Conservation (phyloP, 1,139 yeast species). For the Saccharomyces hybrid region DNA sequence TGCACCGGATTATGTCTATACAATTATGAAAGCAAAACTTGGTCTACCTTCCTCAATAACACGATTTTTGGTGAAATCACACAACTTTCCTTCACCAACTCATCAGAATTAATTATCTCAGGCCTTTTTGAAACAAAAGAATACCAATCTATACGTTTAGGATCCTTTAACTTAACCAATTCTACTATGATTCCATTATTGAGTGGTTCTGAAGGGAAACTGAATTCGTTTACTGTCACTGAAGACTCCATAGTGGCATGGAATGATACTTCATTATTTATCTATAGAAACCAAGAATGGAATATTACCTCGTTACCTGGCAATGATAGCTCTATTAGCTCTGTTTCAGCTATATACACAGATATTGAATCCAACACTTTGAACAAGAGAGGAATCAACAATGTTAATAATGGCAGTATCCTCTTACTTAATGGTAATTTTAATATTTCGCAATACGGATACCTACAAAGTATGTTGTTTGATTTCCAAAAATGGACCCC, state of each 20-base stretch:
- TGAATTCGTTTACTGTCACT: constrained; percentile 12
- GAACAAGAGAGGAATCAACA: background rate
- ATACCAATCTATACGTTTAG: constrained; percentile 13
- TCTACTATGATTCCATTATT: constrained; percentile 8
- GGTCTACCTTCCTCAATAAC: constrained; percentile 41
- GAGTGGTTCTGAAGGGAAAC: constrained; percentile 5
- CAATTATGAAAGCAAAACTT: constrained; percentile 46
- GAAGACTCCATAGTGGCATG: constrained; percentile 15
- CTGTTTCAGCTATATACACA: constrained; percentile 13
- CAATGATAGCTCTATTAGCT: constrained; percentile 5
- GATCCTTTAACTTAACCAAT: constrained; percentile 13
- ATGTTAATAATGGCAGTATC: constrained; percentile 31
- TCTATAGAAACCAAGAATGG: constrained; percentile 13
- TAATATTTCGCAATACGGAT: constrained; percentile 45
- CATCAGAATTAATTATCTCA: constrained; percentile 47
- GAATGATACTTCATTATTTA: constrained; percentile 13
- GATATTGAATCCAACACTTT: constrained; percentile 31
- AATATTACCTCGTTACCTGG: constrained; percentile 8
- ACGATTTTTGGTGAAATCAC: constrained; percentile 48
- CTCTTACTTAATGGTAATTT: constrained; percentile 60
- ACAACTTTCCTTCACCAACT: constrained; percentile 45
- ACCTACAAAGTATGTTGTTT: constrained; percentile 58
- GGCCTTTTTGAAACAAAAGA: constrained; percentile 42
- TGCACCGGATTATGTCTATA: constrained; percentile 66
- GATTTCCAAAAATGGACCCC: constrained; percentile 73